Evolutionary conservation across 2,329 filamentous ascomycete genomes (phyloP).

Genomic region (Lachnellula occidentalis): DNA sequence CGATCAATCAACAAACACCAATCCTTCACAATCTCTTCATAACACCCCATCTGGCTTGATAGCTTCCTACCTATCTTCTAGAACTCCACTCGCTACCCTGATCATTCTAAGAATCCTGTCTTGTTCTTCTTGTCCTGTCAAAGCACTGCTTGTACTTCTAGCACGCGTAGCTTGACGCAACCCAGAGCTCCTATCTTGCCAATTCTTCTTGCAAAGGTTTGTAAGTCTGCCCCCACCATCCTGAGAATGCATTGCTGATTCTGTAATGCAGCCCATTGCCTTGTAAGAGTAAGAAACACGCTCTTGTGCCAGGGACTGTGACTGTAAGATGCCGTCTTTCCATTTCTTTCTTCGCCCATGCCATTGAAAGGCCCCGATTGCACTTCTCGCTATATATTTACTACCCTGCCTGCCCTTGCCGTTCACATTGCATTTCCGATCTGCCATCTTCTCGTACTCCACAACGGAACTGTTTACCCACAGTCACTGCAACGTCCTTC

Average conservation of each 20-base stretch:
- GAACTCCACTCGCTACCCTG: constrained; percentile 29
- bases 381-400: not conserved
- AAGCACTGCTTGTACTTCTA: constrained; percentile 10
- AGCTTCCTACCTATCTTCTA: constrained; percentile 35
- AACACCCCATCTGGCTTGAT: constrained; percentile 31
- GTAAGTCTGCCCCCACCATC: not conserved
- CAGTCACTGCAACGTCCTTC: not conserved
- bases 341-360: not conserved
- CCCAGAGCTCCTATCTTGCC: constrained; percentile 3
- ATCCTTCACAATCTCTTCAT: constrained; percentile 29
- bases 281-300: constrained; percentile 11
- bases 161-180: constrained; percentile 7
- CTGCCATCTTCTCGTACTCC: not conserved
- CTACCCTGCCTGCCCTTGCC: not conserved
- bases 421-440: not conserved
- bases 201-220: constrained; percentile 18
- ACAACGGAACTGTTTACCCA: not conserved
- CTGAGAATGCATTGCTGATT: constrained; percentile 11
- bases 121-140: constrained; percentile 3
- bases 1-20: constrained; percentile 17
- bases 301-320: constrained; percentile 20
- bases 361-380: not conserved
- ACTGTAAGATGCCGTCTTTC: constrained; percentile 16
- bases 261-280: constrained; percentile 15
- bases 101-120: constrained; percentile 20